Evolutionary conservation across 2,329 filamentous ascomycete species (phyloP), one percentile per base, ranked within the genome.

Genomic region (Pyricularia sp.): DNA sequence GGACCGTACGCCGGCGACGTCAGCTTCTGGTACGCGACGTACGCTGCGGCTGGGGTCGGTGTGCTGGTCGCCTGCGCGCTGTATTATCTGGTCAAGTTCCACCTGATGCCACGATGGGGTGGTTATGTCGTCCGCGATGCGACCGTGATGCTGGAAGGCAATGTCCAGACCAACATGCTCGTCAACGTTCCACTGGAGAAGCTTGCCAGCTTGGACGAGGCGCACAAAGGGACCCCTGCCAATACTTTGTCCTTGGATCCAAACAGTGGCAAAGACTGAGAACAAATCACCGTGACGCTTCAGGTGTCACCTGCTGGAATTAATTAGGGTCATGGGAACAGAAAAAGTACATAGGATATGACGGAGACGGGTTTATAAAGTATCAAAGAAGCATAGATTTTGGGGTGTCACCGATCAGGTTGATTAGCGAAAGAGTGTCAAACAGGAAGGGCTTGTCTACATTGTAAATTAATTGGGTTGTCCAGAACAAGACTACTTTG

Each of bases 1-100:
- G 90, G 90, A 0, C 79, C 79, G 0, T 83, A 84, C 36, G 86
- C 84, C 0, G 90, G 89, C 0, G 86, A 89, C 69, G 89, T 92
- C 1, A 89, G 85, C 68, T 92, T 93, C 77, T 92, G 88, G 87
- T 92, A 92, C 71, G 89, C 83, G 1, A 92, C 89, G 0, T 92
- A 92, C 72, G 84, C 85, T 23, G 85, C 87, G 0, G 84, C 87
- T 0, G 89, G 90, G 0, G 83, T 92, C 69, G 88, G 76, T 26
- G 83, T 91, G 85, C 73, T 85, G 7, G 68, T 77, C 12, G 69
- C 77, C 0, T 86, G 84, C 65, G 82, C 73, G 0, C 67, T 81
- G 0, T 86, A 86, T 73, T 86, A 86, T 71, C 76, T 77, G 30
- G 67, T 80, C 11, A 86, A 83, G 81, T 79, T 85, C 36, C 77